phyloP scores from a whole-genome alignment of 805 yeast genomes.

The Clavispora santaluciae region DNA sequence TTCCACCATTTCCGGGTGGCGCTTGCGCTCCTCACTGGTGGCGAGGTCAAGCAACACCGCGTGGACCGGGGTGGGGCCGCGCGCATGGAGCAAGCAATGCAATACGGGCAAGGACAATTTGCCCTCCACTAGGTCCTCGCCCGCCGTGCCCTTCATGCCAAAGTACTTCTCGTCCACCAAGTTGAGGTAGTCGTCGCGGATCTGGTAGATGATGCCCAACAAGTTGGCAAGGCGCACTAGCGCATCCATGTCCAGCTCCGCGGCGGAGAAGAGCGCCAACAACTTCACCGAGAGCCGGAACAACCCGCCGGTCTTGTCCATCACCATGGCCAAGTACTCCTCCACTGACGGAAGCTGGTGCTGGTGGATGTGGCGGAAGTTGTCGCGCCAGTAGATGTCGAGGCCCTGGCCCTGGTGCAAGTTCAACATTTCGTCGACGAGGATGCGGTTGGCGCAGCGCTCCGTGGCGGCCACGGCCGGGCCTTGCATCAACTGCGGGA shows the following conservation, averaged over 20 bases:
- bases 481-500: slow-evolving; percentile 1
- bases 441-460: slow-evolving; percentile 35
- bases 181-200: slow-evolving; percentile 80
- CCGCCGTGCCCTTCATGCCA: slow-evolving; percentile 66
- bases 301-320: slow-evolving; percentile 83
- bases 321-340: slow-evolving; percentile 73
- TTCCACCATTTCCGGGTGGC: slow-evolving; percentile 11
- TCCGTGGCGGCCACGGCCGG: slow-evolving; percentile 17
- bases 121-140: slow-evolving; percentile 86
- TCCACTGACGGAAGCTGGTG: slow-evolving; percentile 22
- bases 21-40: slow-evolving; percentile 15
- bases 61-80: slow-evolving; percentile 18
- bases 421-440: slow-evolving; percentile 70
- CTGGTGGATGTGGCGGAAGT: slow-evolving; percentile 10
- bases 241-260: slow-evolving; percentile 7
- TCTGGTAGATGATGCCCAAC: slow-evolving; percentile 80
- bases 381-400: slow-evolving; percentile 85
- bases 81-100: slow-evolving; percentile 32
- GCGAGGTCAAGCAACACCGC: slow-evolving; percentile 16
- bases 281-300: slow-evolving; percentile 69
- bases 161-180: slow-evolving; percentile 45
- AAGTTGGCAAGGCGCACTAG: slow-evolving; percentile 63
- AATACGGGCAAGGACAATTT: slow-evolving; percentile 83
- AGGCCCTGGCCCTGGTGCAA: slow-evolving; percentile 88
- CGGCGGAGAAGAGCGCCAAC: slow-evolving; percentile 38